These are phyloP conservation scores for Jaenimonas drosophilae DNA, from an alignment of 208 protist genomes.

Conservation along the genomic window DNA sequence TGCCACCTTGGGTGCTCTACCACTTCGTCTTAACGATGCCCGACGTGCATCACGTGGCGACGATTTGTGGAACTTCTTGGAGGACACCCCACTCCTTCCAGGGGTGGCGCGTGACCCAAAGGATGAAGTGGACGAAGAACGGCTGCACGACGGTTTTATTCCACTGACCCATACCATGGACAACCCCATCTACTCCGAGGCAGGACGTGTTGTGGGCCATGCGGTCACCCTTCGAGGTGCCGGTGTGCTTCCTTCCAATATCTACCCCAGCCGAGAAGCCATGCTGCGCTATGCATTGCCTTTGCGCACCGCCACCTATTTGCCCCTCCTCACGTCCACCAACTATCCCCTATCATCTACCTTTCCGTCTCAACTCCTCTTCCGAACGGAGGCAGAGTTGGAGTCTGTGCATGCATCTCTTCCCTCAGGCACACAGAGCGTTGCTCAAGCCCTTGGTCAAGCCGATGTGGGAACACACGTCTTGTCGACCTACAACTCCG, in stretches of 20 bases:
- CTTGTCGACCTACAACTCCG: conserved; percentile 54
- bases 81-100: conserved; percentile 36
- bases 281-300: conserved; percentile 71
- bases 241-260: conserved; percentile 22
- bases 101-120: conserved; percentile 2
- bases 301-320: conserved; percentile 45
- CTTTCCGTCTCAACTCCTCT: conserved; percentile 48
- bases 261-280: conserved; percentile 56
- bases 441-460: conserved; percentile 5
- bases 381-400: conserved; percentile 11
- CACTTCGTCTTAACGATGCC: conserved; percentile 21
- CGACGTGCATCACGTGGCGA: neutral
- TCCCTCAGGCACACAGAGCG: conserved; percentile 1
- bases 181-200: conserved; percentile 12
- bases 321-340: conserved; percentile 41
- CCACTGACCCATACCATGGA: conserved; percentile 50
- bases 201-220: conserved; percentile 62
- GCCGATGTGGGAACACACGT: conserved; percentile 60
- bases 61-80: conserved; percentile 59
- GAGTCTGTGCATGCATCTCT: no score
- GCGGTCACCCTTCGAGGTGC: conserved; percentile 57
- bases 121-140: neutral
- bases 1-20: conserved; percentile 42
- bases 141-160: conserved; percentile 18
- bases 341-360: conserved; percentile 60